phyloP scores from a whole-genome alignment of 257 asterid genomes.

The Plantago elongata region DNA sequence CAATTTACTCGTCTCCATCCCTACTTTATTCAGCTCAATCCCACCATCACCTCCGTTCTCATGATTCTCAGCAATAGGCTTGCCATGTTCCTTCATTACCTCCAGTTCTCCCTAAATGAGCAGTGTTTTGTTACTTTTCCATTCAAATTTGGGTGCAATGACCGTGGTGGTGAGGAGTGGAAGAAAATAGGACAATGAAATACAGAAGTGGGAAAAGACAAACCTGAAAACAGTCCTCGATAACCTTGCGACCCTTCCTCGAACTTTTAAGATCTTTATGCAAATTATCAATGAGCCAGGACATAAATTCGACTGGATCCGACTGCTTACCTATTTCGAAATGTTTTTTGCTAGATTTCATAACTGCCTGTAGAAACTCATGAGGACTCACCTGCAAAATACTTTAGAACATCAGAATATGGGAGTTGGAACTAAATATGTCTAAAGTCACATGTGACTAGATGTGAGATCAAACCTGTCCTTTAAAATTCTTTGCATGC shows the following conservation, averaged over 20 bases:
- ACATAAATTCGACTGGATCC: constrained; percentile 95
- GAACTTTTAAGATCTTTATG: constrained; percentile 66
- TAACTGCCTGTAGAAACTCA: constrained; percentile 93
- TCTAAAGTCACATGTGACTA: neutral
- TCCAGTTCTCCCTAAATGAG: constrained; percentile 84
- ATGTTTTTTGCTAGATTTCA: constrained; percentile 85
- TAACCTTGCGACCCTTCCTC: constrained; percentile 68
- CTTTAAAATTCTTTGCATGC: constrained; percentile 93
- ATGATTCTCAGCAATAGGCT: constrained; percentile 29
- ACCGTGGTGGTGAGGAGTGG: neutral
- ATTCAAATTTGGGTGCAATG: neutral
- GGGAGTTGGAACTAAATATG: neutral
- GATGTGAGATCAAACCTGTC: constrained; percentile 59
- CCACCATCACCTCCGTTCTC: constrained; percentile 42
- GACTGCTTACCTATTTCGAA: constrained; percentile 89
- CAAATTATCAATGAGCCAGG: constrained; percentile 90
- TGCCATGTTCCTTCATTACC: constrained; percentile 71
- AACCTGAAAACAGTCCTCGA: constrained; percentile 95
- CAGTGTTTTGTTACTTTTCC: neutral
- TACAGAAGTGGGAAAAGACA: neutral
- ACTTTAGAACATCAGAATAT: constrained; percentile 18
- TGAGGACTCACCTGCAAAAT: constrained; percentile 95
- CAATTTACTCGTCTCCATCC: constrained; percentile 65
- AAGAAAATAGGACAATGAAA: neutral
- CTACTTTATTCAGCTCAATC: constrained; percentile 26